Conservation (phyloP, 148 eudicot species). For the Amaranthus palmeri region DNA sequence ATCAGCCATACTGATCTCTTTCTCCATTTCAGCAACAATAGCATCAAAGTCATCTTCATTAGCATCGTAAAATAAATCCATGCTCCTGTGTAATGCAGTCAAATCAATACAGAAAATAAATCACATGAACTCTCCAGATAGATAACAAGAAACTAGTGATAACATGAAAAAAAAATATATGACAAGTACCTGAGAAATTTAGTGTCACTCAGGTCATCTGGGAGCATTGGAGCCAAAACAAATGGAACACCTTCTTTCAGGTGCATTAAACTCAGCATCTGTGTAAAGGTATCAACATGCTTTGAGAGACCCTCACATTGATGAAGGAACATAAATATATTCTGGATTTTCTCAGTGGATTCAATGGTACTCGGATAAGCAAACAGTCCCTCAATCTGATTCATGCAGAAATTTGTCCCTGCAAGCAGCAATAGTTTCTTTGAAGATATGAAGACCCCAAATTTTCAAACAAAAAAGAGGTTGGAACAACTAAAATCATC, state of each 20-base stretch:
- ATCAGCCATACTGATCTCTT: slow-evolving; percentile 77
- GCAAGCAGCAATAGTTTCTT: slow-evolving; percentile 23
- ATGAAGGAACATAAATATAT: slow-evolving; percentile 67
- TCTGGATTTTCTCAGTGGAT: slow-evolving; percentile 66
- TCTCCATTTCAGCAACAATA: slow-evolving; percentile 87
- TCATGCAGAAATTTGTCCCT: slow-evolving; percentile 84
- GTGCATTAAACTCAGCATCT: slow-evolving; percentile 57
- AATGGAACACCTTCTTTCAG: slow-evolving; percentile 47
- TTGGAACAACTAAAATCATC: neutral
- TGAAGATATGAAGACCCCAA: neutral
- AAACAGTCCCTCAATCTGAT: slow-evolving; percentile 59
- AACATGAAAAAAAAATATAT: neutral
- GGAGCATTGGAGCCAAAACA: slow-evolving; percentile 58
- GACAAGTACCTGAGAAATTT: slow-evolving; percentile 47
- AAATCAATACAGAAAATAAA: neutral
- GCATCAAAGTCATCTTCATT: slow-evolving; percentile 65
- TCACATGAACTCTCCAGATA: neutral
- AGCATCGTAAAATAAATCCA: slow-evolving; percentile 52
- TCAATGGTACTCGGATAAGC: slow-evolving; percentile 39
- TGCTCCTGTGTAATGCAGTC: slow-evolving; percentile 42
- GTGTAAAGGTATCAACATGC: slow-evolving; percentile 76
- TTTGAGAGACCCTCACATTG: slow-evolving; percentile 71
- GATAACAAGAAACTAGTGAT: neutral
- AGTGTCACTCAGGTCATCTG: slow-evolving; percentile 48
- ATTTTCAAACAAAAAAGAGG: neutral